Evolutionary conservation across 1,284 basidiomycete species (phyloP).

Genomic region (Polyporus tsugae): DNA sequence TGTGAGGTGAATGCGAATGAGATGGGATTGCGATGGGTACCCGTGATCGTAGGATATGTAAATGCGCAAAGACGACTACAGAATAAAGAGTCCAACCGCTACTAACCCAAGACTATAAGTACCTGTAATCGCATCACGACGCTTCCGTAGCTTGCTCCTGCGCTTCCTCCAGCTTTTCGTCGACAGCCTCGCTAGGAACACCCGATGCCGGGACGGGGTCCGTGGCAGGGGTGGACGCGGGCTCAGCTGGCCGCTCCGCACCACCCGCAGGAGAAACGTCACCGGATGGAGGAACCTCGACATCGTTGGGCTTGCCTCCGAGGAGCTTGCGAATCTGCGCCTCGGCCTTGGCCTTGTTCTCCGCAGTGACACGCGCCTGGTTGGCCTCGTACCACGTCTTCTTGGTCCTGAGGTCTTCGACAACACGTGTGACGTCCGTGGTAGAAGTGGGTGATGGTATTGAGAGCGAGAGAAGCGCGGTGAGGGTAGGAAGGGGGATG

Average conservation of each 20-base stretch:
- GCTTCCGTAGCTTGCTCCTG: conserved; percentile 48
- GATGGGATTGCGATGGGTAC: conserved; percentile 26
- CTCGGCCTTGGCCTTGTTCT: conserved; percentile 83
- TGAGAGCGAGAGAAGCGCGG: conserved; percentile 87
- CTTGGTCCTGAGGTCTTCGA: conserved; percentile 94
- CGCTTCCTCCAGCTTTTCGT: conserved; percentile 56
- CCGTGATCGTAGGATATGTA: conserved; percentile 30
- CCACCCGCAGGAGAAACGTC: conserved; percentile 53
- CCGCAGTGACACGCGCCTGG: conserved; percentile 71
- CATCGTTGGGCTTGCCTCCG: conserved; percentile 51
- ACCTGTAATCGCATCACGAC: conserved; percentile 28
- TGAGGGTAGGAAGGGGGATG: conserved; percentile 86
- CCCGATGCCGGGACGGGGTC: conserved; percentile 40
- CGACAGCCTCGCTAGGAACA: conserved; percentile 52
- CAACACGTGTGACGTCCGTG: conserved; percentile 83
- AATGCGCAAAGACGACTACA: conserved; percentile 35
- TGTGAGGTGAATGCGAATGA: background rate
- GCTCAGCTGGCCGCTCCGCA: conserved; percentile 58
- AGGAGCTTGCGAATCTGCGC: conserved; percentile 79
- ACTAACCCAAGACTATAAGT: conserved; percentile 23
- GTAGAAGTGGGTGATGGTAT: conserved; percentile 89
- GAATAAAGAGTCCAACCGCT: conserved; percentile 29
- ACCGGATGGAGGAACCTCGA: conserved; percentile 47
- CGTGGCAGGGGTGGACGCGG: conserved; percentile 52
- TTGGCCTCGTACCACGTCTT: conserved; percentile 93